These are phyloP conservation scores for Madurella fahalii DNA, from an alignment of 2,329 filamentous ascomycete species.

Conservation along the genomic window DNA sequence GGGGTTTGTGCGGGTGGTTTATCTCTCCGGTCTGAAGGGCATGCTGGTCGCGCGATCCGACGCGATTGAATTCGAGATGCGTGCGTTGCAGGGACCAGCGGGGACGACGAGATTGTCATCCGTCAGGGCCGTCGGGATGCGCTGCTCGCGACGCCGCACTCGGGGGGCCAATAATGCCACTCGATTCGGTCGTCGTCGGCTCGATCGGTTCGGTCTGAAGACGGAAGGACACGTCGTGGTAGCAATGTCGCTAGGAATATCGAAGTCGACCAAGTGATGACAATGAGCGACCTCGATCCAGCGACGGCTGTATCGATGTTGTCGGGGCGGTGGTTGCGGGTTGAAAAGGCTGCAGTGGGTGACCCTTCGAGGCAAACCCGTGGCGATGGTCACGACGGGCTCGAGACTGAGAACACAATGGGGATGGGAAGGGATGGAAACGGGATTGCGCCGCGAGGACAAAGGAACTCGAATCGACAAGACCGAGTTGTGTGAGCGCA, in stretches of 20 bases:
- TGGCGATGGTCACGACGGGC: constrained; percentile 16
- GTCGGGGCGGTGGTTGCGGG: constrained; percentile 4
- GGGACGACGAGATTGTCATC: constrained; percentile 22
- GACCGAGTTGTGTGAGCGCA: constrained; percentile 18
- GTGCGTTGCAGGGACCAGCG: constrained; percentile 13
- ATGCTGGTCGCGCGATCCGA: constrained; percentile 53
- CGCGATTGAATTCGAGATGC: constrained; percentile 26
- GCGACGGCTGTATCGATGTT: neutral
- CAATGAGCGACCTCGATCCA: neutral
- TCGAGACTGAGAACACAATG: constrained; percentile 23
- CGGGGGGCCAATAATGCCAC: constrained; percentile 4
- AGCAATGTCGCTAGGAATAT: constrained; percentile 10
- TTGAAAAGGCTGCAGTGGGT: neutral
- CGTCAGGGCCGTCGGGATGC: constrained; percentile 14
- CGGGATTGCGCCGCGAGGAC: constrained; percentile 30
- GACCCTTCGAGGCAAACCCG: constrained; percentile 6
- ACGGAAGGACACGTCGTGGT: constrained; percentile 12
- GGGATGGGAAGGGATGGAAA: constrained; percentile 22
- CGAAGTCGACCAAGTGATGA: neutral
- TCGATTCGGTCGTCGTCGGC: neutral
- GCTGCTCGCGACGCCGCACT: constrained; percentile 12
- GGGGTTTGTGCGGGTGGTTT: constrained; percentile 41
- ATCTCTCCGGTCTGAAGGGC: constrained; percentile 51
- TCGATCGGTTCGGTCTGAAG: constrained; percentile 10
- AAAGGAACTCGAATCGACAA: constrained; percentile 27